Evolutionary conservation across 495 filamentous ascomycete genomes (phyloP).

Genomic region (Penicillium desertorum): DNA sequence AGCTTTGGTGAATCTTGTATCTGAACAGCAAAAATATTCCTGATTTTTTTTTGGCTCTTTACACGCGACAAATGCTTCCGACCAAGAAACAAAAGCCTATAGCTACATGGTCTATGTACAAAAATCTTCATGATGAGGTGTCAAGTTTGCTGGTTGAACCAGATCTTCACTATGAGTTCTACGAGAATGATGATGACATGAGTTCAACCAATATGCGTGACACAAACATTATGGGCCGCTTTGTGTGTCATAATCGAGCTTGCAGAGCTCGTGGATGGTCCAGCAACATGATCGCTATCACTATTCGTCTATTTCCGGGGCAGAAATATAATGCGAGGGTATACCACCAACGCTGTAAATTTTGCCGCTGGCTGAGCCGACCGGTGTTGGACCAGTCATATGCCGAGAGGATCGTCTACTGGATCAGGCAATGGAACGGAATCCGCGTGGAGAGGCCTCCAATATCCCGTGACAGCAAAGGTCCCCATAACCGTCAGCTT

Average conservation of each 20-base stretch:
- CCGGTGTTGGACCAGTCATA: conserved; percentile 45
- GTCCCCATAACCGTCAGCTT: conserved; percentile 41
- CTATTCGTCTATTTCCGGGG: conserved; percentile 44
- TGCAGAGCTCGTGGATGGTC: conserved; percentile 26
- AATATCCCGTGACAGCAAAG: conserved; percentile 27
- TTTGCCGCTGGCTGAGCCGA: conserved; percentile 33
- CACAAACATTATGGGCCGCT: conserved; percentile 36
- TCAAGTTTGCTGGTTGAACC: conserved; percentile 32
- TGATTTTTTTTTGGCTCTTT: no score
- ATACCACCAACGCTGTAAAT: conserved; percentile 48
- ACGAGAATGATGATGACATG: conserved; percentile 12
- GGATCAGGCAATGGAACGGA: conserved; percentile 52
- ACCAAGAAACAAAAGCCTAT: background rate
- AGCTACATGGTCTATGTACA: conserved; percentile 39
- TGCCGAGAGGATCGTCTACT: conserved; percentile 50
- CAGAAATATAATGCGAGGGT: conserved; percentile 50
- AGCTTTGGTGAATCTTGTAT: no score
- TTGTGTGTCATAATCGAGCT: conserved; percentile 23
- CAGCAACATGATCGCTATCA: conserved; percentile 47
- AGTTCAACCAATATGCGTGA: conserved; percentile 12
- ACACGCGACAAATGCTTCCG: background rate
- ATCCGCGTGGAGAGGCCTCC: conserved; percentile 34
- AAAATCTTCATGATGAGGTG: conserved; percentile 39
- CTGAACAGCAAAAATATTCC: no score
- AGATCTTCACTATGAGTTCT: conserved; percentile 17